Evolutionary conservation across 2,329 filamentous ascomycete species (phyloP).

Genomic region (Pseudogymnoascus sp.): DNA sequence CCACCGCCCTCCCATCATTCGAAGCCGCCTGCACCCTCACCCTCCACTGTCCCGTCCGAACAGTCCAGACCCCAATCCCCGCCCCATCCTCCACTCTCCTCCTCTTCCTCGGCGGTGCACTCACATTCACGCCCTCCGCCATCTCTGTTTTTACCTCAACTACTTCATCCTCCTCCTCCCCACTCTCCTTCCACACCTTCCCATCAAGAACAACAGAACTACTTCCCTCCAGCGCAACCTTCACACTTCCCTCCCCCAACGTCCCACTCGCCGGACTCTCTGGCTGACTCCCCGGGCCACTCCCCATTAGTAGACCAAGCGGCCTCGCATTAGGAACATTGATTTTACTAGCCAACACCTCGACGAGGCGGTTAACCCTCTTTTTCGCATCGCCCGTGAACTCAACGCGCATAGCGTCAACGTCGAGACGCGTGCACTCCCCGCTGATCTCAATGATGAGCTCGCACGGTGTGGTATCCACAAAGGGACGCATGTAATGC

Average conservation of each 20-base stretch:
- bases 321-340: conserved; percentile 54
- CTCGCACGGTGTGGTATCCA: conserved; percentile 66
- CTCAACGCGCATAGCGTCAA: conserved; percentile 50
- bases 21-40: conserved; percentile 50
- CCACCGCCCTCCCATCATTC: conserved; percentile 46
- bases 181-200: conserved; percentile 37
- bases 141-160: conserved; percentile 4
- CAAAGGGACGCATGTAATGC: conserved; percentile 74
- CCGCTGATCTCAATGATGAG: conserved; percentile 73
- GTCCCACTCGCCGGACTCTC: conserved; percentile 61
- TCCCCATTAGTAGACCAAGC: conserved; percentile 57
- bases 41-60: conserved; percentile 64
- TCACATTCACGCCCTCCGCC: conserved; percentile 12
- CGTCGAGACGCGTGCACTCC: conserved; percentile 53
- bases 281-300: conserved; percentile 53
- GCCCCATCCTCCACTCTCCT: conserved; percentile 15
- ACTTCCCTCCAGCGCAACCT: conserved; percentile 52
- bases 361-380: conserved; percentile 64
- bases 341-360: conserved; percentile 74
- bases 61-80: conserved; percentile 42
- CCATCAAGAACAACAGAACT: conserved; percentile 53
- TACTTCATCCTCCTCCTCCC: not conserved
- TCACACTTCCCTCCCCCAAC: conserved; percentile 61
- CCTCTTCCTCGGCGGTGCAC: conserved; percentile 15
- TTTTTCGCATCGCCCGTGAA: conserved; percentile 66